phyloP scores from a whole-genome alignment of 495 filamentous ascomycete genomes.

The Aspergillus indologenus region DNA sequence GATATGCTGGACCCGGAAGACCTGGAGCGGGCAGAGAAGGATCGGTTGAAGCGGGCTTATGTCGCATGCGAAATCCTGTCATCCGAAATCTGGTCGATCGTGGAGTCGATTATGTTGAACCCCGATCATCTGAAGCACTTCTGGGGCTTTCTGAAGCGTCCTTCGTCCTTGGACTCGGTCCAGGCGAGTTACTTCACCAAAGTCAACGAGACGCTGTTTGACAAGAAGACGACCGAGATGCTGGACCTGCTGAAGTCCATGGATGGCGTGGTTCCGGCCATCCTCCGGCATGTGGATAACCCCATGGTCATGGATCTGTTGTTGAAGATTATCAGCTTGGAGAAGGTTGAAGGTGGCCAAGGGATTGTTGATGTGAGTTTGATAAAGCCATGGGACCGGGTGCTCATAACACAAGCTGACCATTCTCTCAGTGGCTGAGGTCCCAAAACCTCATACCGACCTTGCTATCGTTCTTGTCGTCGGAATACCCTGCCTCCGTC shows the following conservation, averaged over 20 bases:
- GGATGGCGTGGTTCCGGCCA: conserved; percentile 74
- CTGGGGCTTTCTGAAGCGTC: conserved; percentile 82
- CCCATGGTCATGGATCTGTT: conserved; percentile 99
- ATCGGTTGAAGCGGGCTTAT: conserved; percentile 85
- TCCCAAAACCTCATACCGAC: conserved; percentile 84
- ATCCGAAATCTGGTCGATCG: conserved; percentile 94
- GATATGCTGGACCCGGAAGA: conserved; percentile 52
- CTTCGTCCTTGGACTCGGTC: conserved; percentile 79
- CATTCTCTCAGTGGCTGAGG: conserved; percentile 75
- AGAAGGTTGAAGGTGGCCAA: conserved; percentile 85
- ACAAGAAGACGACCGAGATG: conserved; percentile 98
- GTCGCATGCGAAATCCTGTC: conserved; percentile 90
- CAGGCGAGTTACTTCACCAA: conserved; percentile 99
- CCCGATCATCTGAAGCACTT: conserved; percentile 72
- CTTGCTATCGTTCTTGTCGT: conserved; percentile 80
- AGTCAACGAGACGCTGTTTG: conserved; percentile 92
- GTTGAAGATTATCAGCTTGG: conserved; percentile 94
- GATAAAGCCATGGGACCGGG: conserved; percentile 5
- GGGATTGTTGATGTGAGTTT: conserved; percentile 90
- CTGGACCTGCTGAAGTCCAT: conserved; percentile 79
- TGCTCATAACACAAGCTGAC: conserved; percentile 17
- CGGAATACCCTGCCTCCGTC: conserved; percentile 76
- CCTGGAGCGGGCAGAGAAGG: conserved; percentile 77
- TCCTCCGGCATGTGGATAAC: conserved; percentile 93
- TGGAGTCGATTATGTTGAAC: conserved; percentile 87